Percentiles rank a stretch among this genome's conserved stretches.
phyloP scores from a whole-genome alignment of 108 stramenopile species.

The Fragilariopsis cylindrus region DNA sequence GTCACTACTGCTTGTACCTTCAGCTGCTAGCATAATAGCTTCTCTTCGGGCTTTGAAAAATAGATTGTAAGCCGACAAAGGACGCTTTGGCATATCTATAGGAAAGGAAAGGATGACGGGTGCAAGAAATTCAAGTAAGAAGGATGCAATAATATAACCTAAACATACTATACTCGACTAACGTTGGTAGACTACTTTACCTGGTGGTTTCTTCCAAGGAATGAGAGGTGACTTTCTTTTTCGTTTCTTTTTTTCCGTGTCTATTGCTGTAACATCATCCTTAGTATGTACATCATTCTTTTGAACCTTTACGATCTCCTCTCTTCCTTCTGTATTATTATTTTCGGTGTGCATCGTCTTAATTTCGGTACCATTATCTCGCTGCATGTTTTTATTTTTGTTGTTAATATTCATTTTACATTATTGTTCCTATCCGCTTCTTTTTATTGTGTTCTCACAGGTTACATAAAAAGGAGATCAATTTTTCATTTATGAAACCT shows the following conservation, averaged over 20 bases:
- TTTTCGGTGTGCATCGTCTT: too few relatives aligned
- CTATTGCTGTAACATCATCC: not conserved
- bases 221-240: conserved; percentile 32
- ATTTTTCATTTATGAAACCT: too few relatives aligned
- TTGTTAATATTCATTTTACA: too few relatives aligned
- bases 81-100: conserved; percentile 54
- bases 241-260: conserved; percentile 12
- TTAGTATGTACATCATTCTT: not conserved
- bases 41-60: conserved; percentile 54
- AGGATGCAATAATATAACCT: not conserved
- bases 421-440: too few relatives aligned
- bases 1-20: not conserved
- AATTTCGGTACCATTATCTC: too few relatives aligned
- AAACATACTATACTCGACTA: not conserved
- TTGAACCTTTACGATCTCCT: not conserved
- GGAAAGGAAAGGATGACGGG: conserved; percentile 17
- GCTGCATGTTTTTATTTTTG: too few relatives aligned
- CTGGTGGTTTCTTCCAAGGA: conserved; percentile 46
- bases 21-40: conserved; percentile 25
- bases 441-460: too few relatives aligned
- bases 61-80: conserved; percentile 55
- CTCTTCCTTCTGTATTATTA: not conserved
- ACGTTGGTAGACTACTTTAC: not conserved
- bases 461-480: too few relatives aligned
- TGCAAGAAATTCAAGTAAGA: not conserved